Evolutionary conservation across 768 basidiomycete species (phyloP), one percentile per base, ranked within the genome.

Genomic region (Termitomyces sp.): DNA sequence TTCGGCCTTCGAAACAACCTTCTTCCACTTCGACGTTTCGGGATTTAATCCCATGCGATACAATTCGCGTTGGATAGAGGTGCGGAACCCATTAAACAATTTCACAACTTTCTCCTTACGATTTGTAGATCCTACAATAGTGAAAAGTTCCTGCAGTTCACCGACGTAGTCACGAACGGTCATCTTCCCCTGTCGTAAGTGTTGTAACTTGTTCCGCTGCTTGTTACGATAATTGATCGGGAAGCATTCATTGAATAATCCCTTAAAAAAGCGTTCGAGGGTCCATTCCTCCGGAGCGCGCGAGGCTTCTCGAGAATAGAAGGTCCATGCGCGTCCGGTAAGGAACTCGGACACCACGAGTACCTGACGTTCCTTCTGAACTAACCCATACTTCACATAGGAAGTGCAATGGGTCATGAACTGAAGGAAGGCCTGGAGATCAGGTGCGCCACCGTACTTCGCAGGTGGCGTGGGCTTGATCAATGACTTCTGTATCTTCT

Each of bases 51-150:
- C 61, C 2, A 70, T 42, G 1, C 44, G 49, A 50, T 74, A 77
- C 0, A 79, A 62, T 18, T 49, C 48, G 7, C 16, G 16, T 4
- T 49, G 28, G 1, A 49, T 49, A 1, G 48, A 49, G 7, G 28
- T 33, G 1, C 54, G 51, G 9, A 79, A 61, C 0, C 76, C 73
- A 18, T 68, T 65, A 72, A 76, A 81, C 7, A 44, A 8, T n/a
- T 44, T 44, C 2, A 44, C 42, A 0, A 45, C 44, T 3, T 45
- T 45, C 4, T 22, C 73, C 0, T 57, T 61, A 5, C 69, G 49
- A 2, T 67, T 67, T 0, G 66, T 60, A 0, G 69, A 58, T 0
- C 76, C 75, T 7, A 78, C 71, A 2, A 69, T 68, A 1, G 65
- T 66, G 48, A 68, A 73, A 1, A 78, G 46, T 11, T 69, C 69